Base-by-base conservation (phyloP, 805 yeast species). In the Zygosaccharomyces siamensis region DNA sequence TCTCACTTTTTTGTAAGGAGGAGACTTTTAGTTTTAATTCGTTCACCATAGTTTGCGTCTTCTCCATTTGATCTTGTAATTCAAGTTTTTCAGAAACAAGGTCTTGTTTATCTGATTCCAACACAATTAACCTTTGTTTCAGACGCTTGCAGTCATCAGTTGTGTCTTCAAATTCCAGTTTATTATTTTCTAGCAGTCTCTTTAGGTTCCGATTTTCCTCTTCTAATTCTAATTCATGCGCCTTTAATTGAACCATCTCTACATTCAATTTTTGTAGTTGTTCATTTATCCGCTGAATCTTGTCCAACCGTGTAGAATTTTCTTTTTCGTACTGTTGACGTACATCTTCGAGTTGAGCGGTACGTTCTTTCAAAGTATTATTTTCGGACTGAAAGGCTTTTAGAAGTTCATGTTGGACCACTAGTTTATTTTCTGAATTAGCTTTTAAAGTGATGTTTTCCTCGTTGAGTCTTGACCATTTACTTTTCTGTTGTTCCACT, bases 381-480 rank as follows among this genome's bases (percentile, higher is more conserved):
- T 59, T 60, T 43, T 67, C 71, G 4, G 66, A 56, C 5, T 53
- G 50, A 1, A 68, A 54, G 14, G 69, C 57, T 21, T 62, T 61
- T 32, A 63, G 54, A 3, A 71, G 60, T 23, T 69, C 71, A 16
- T 55, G 56, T 51, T 71, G 74, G 1, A 72, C 64, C 18, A 64
- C 58, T 16, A 72, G 37, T 51, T 71, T 69, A 39, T 66, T 62
- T 21, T 72, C 71, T 40, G 59, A 67, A n/a, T 56, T 60, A 3
- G 62, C 54, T 33, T 59, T 56, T 6, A 58, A 43, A 7, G 52
- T 45, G 47, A 54, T 46, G 50, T 60, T 37, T 45, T 42, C 30
- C 43, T 49, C 54, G 44, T 57, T 38, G 42, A 60, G 10, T 50
- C 62, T 49, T 7, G 48, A 35, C 21, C 49, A 43, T 26, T 50